phyloP scores from a whole-genome alignment of 1,139 yeast species.

The Casaregolazyma suthepensis region DNA sequence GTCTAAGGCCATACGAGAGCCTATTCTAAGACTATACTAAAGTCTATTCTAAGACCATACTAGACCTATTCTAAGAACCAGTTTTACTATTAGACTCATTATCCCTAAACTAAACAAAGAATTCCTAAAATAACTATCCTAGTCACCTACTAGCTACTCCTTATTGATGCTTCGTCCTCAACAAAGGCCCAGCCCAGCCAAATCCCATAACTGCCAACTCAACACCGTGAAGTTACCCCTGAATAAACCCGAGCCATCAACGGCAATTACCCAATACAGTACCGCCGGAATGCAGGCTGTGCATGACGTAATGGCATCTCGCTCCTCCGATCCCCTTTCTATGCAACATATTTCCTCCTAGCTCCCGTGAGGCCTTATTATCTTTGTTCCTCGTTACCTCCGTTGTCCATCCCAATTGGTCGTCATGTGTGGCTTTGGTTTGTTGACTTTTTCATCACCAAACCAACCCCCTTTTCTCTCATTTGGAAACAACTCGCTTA shows the following conservation, averaged over 20 bases:
- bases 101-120: too few relatives aligned
- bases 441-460: background rate
- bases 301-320: background rate
- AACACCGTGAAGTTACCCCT: background rate
- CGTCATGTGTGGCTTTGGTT: background rate
- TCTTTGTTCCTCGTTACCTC: background rate
- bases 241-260: background rate
- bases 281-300: background rate
- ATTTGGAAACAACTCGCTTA: background rate
- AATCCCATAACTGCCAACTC: background rate
- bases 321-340: background rate
- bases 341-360: background rate
- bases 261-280: background rate
- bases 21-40: too few relatives aligned
- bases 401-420: background rate
- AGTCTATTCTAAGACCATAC: too few relatives aligned
- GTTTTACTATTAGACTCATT: too few relatives aligned
- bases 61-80: too few relatives aligned
- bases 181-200: too few relatives aligned
- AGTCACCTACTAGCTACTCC: too few relatives aligned
- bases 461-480: constrained; percentile 2
- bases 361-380: background rate
- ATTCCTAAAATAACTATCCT: too few relatives aligned
- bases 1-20: too few relatives aligned
- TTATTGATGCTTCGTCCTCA: too few relatives aligned